These are phyloP conservation scores for Ambrosia hybrid DNA, from an alignment of 140 eudicot genomes.

Conservation along the genomic window DNA sequence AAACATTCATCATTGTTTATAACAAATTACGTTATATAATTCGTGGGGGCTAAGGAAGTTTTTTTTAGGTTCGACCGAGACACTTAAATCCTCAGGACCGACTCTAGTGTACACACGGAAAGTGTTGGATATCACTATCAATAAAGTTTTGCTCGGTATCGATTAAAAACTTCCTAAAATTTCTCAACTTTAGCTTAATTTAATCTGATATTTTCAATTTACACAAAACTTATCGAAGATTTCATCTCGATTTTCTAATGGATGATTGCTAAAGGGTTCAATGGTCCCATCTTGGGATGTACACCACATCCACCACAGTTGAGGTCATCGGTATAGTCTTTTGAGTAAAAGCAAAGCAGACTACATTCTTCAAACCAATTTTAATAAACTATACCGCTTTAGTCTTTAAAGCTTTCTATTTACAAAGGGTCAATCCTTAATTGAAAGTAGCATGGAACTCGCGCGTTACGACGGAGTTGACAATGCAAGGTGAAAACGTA, in stretches of 20 bases:
- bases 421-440: background rate
- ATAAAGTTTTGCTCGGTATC: background rate
- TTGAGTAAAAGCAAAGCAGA: conserved; percentile 21
- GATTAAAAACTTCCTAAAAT: background rate
- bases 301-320: conserved; percentile 12
- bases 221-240: conserved; percentile 7
- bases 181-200: background rate
- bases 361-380: background rate
- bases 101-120: too few species aligned
- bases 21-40: too few species aligned
- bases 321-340: conserved; percentile 26
- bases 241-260: conserved; percentile 1
- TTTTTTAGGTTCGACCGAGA: too few species aligned
- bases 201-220: background rate
- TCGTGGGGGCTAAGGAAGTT: too few species aligned
- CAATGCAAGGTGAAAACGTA: too few species aligned
- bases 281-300: conserved; percentile 34
- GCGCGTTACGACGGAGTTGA: too few species aligned
- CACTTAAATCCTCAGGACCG: too few species aligned
- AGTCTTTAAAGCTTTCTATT: too few species aligned
- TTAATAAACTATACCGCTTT: background rate
- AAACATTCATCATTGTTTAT: too few species aligned
- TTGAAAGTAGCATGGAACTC: background rate
- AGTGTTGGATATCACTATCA: background rate
- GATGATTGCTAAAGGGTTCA: conserved; percentile 19